Evolutionary conservation across 2,329 filamentous ascomycete species (phyloP).

Genomic region (Dactylellina drechsleri): DNA sequence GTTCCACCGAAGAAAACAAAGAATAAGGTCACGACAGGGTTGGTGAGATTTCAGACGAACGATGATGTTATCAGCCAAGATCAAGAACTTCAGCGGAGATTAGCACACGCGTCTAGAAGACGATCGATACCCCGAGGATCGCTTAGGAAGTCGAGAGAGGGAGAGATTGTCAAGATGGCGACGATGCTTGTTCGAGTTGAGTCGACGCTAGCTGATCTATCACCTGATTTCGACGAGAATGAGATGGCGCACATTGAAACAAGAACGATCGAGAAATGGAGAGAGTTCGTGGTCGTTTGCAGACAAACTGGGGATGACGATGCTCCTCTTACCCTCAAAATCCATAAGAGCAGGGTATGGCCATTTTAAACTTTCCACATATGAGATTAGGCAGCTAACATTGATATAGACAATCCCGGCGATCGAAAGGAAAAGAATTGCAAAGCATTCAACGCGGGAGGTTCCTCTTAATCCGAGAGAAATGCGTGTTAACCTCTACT

Average conservation of each 20-base stretch:
- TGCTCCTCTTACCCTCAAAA: conserved; percentile 68
- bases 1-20: conserved; percentile 48
- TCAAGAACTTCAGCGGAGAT: conserved; percentile 61
- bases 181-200: conserved; percentile 74
- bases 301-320: conserved; percentile 68
- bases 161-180: conserved; percentile 74
- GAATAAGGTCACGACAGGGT: conserved; percentile 59
- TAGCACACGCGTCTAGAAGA: conserved; percentile 61
- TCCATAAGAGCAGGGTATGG: conserved; percentile 71
- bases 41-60: conserved; percentile 64
- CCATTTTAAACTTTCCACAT: background rate
- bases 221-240: conserved; percentile 73
- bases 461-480: conserved; percentile 68
- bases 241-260: conserved; percentile 70
- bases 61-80: conserved; percentile 63
- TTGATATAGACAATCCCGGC: conserved; percentile 66
- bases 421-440: conserved; percentile 67
- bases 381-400: conserved; percentile 12
- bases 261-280: conserved; percentile 71
- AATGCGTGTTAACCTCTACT: conserved; percentile 72
- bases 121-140: conserved; percentile 56
- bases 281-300: conserved; percentile 72
- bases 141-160: conserved; percentile 63
- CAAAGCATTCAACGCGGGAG: conserved; percentile 69
- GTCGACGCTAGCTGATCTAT: conserved; percentile 67